Percentiles rank a stretch among this genome's conserved stretches.
These are phyloP conservation scores for Setomelanomma holmii DNA, from an alignment of 2,329 filamentous ascomycete genomes.

Conservation along the genomic window DNA sequence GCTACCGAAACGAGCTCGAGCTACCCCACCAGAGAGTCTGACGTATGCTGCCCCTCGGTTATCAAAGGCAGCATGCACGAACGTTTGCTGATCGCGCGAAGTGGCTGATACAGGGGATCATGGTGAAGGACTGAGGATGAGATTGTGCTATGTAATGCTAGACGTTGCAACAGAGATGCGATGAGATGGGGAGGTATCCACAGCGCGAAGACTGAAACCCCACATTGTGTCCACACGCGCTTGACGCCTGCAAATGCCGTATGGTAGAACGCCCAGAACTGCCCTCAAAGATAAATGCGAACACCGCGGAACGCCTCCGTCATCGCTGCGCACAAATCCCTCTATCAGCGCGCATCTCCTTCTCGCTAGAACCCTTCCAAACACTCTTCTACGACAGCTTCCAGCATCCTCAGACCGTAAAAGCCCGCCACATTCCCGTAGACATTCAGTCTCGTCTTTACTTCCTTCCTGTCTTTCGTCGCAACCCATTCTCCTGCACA, in stretches of 20 bases:
- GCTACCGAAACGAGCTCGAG: neutral
- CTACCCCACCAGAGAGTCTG: conserved; percentile 10
- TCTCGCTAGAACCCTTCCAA: conserved; percentile 50
- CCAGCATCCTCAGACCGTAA: conserved; percentile 83
- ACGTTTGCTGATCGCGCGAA: neutral
- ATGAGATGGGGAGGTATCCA: conserved; percentile 4
- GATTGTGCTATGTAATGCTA: neutral
- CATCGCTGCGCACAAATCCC: neutral
- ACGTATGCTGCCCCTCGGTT: conserved; percentile 4
- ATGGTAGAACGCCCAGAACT: conserved; percentile 5
- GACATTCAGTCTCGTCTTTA: conserved; percentile 71
- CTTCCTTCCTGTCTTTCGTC: conserved; percentile 71
- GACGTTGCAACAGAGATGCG: neutral
- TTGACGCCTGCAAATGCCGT: conserved; percentile 4
- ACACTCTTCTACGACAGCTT: conserved; percentile 73
- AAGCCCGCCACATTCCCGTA: conserved; percentile 77
- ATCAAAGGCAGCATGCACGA: neutral
- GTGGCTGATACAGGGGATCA: too few relatives aligned
- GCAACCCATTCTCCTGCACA: conserved; percentile 87
- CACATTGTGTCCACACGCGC: conserved; percentile 1
- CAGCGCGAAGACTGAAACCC: neutral
- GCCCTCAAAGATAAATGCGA: neutral
- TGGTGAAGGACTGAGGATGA: neutral
- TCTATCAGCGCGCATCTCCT: neutral
- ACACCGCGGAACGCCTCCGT: conserved; percentile 2